Evolutionary conservation across 192 early-diverging fungal species (phyloP).

Genomic region (Neocallimastix lanati): DNA sequence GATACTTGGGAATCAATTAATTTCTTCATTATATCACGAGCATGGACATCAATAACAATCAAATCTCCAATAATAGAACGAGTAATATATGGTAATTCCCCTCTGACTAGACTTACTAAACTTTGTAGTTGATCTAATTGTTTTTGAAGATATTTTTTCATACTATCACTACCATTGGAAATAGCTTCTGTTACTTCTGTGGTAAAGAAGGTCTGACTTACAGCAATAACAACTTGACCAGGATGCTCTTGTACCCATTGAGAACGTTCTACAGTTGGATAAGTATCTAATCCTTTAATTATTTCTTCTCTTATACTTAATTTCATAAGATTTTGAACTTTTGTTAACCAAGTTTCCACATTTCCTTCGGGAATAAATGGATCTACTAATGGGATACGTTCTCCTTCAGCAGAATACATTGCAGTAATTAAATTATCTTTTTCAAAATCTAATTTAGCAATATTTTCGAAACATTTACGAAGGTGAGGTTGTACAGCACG

Average conservation of each 20-base stretch:
- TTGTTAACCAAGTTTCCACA: slow-evolving; percentile 35
- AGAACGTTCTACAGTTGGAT: slow-evolving; percentile 18
- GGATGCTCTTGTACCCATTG: slow-evolving; percentile 39
- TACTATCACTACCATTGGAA: slow-evolving; percentile 13
- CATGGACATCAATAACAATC: slow-evolving; percentile 42
- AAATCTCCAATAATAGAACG: slow-evolving; percentile 32
- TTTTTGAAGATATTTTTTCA: slow-evolving; percentile 16
- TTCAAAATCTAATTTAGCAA: slow-evolving; percentile 30
- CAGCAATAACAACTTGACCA: slow-evolving; percentile 31
- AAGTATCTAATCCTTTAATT: slow-evolving; percentile 21
- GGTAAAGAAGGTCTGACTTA: slow-evolving; percentile 35
- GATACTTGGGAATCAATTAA: slow-evolving; percentile 23
- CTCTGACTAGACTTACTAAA: slow-evolving; percentile 29
- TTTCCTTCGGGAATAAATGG: slow-evolving; percentile 40
- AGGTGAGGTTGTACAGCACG: slow-evolving; percentile 39
- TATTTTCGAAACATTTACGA: slow-evolving; percentile 42
- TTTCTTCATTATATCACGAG: slow-evolving; percentile 38
- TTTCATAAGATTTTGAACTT: slow-evolving; percentile 35
- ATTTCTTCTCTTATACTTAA: slow-evolving; percentile 34
- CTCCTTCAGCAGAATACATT: slow-evolving; percentile 39
- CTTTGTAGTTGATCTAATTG: slow-evolving; percentile 30
- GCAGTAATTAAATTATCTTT: slow-evolving; percentile 23
- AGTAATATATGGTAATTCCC: slow-evolving; percentile 30
- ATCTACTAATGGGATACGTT: slow-evolving; percentile 22
- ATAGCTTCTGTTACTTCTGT: slow-evolving; percentile 36